Evolutionary conservation across 331 rosid species (phyloP).

Genomic region (Malus hybrid): DNA sequence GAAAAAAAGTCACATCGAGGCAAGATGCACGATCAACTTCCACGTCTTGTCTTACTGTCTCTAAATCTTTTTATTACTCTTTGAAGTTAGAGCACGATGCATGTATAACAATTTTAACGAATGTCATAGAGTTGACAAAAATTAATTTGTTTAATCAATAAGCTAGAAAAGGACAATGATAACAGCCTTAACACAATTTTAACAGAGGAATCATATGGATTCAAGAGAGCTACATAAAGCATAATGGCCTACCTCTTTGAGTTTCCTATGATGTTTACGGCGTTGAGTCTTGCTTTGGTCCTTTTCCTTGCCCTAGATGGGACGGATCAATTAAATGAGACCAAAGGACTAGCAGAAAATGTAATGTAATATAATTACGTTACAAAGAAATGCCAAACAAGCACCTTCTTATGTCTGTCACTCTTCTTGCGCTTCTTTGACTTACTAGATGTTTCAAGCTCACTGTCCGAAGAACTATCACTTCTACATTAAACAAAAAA

Average conservation of each 20-base stretch:
- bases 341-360: background rate
- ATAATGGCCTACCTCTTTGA: slow-evolving; percentile 68
- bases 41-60: background rate
- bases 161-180: background rate
- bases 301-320: slow-evolving; percentile 55
- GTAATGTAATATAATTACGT: background rate
- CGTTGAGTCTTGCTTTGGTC: slow-evolving; percentile 60
- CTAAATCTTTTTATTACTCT: background rate
- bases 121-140: background rate
- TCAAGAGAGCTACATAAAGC: background rate
- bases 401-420: slow-evolving; percentile 65
- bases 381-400: slow-evolving; percentile 5
- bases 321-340: background rate
- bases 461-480: slow-evolving; percentile 66
- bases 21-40: background rate
- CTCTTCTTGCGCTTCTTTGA: slow-evolving; percentile 79
- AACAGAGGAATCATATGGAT: background rate
- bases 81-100: background rate
- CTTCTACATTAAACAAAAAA: slow-evolving; percentile 22
- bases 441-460: slow-evolving; percentile 57
- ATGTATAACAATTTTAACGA: background rate
- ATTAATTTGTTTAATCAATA: background rate
- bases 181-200: background rate
- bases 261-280: slow-evolving; percentile 56
- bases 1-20: background rate